A percentile compares a stretch with the other conserved stretches of the same genome.
phyloP scores from a whole-genome alignment of 805 yeast species.

The Maudiozyma pseudohumilis region DNA sequence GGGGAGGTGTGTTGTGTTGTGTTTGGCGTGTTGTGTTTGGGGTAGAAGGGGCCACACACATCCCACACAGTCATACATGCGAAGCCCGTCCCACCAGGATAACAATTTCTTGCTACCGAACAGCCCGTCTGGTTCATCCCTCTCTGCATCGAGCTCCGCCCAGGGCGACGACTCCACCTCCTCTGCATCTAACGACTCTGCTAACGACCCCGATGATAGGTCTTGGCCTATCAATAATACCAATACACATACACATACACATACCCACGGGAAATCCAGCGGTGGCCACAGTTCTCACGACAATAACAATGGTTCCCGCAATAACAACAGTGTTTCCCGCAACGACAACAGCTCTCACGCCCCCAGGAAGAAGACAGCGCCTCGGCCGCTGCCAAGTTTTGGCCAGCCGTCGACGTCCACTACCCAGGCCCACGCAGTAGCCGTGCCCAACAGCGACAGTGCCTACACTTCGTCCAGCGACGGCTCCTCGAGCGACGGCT shows the following conservation, averaged over 20 bases:
- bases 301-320: conserved; percentile 3
- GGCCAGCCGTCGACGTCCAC: conserved; percentile 3
- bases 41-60: too few species aligned
- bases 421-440: background rate
- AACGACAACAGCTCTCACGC: background rate
- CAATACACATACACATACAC: conserved; percentile 9
- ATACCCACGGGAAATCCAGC: conserved; percentile 1
- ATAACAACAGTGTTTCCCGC: background rate
- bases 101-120: conserved; percentile 31
- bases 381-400: background rate
- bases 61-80: too few species aligned
- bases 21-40: too few species aligned
- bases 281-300: too few species aligned
- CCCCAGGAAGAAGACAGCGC: too few species aligned
- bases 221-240: conserved; percentile 28
- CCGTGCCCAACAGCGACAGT: background rate
- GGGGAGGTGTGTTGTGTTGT: too few species aligned
- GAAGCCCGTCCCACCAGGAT: conserved; percentile 52
- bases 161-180: conserved; percentile 8
- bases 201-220: conserved; percentile 38
- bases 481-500: too few species aligned
- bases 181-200: conserved; percentile 30
- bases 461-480: background rate
- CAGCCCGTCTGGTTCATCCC: conserved; percentile 12
- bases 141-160: conserved; percentile 8